These are phyloP conservation scores for Leonotis leonurus DNA, from an alignment of 257 asterid species.

Conservation along the genomic window DNA sequence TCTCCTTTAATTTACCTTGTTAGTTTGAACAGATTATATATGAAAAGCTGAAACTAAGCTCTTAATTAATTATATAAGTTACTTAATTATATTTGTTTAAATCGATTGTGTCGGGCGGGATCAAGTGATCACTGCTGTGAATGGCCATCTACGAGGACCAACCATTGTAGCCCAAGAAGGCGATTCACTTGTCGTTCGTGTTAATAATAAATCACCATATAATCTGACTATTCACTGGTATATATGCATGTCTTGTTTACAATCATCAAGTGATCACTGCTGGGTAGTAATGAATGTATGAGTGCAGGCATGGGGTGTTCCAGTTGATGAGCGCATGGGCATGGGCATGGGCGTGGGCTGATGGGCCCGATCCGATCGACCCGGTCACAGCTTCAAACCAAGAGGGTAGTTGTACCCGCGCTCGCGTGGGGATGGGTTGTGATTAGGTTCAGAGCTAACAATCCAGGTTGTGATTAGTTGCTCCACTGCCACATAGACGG, in stretches of 20 bases:
- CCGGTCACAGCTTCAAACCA: constrained; percentile 50
- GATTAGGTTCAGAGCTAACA: constrained; percentile 43
- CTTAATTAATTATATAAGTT: neutral
- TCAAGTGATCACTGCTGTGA: constrained; percentile 62
- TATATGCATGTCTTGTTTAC: too few relatives aligned
- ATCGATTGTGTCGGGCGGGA: constrained; percentile 41
- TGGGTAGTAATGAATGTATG: too few relatives aligned
- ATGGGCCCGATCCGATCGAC: constrained; percentile 55
- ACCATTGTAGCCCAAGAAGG: constrained; percentile 48
- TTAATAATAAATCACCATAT: constrained; percentile 48
- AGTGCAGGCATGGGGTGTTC: constrained; percentile 65
- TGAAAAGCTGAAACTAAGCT: too few relatives aligned
- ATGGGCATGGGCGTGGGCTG: constrained; percentile 56
- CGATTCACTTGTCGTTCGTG: constrained; percentile 53
- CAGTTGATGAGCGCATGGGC: constrained; percentile 66
- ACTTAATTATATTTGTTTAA: neutral
- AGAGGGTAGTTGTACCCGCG: constrained; percentile 56
- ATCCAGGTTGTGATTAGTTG: too few relatives aligned
- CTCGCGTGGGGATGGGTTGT: constrained; percentile 69
- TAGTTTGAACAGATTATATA: too few relatives aligned
- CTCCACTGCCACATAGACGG: constrained; percentile 69
- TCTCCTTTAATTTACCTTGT: neutral
- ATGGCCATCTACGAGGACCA: constrained; percentile 64
- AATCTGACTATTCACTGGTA: constrained; percentile 68
- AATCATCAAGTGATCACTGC: too few relatives aligned